Base-by-base conservation (phyloP, 1,284 basidiomycete genomes). In the Rhodotorula sp. region DNA sequence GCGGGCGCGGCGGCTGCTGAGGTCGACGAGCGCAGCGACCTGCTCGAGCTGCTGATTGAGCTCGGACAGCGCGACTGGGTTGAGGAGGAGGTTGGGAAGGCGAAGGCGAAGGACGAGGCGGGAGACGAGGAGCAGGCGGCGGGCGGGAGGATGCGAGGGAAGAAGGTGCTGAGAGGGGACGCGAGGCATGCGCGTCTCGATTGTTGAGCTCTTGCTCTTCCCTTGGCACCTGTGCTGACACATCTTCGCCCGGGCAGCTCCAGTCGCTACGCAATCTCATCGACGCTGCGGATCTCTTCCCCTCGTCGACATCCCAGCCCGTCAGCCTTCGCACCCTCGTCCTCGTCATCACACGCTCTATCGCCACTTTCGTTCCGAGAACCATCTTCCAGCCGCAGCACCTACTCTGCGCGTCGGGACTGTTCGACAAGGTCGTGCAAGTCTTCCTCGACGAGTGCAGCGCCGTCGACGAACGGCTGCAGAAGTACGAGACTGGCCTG, bases 321-420 rank as follows among this genome's bases (percentile, higher is more conserved):
- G 44, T 67, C 41, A 68, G 67, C 3, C 34, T 65, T 8, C 72
- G 63, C 10, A 25, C 63, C 8, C 67, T 76, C 27, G n/a, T 49
- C 34, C 70, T 76, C 45, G 27, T 58, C 34, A 41, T 52, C 3
- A 49, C 66, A 14, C 70, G 63, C 42, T 55, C 66, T 7, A 44
- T 72, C 17, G 44, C 74, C 2, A 68, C 63, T 9, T 74, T 67
- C 41, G 21, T 53, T 10, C 67, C 74, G 13, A 67, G 74, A 16
- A 23, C 74, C 2, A 70, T 72, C 55, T 76, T 76, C 52, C 69
- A 68, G 52, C 74, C 74, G 12, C 74, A 76, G 52, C 57, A 66
- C 12, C 53, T 74, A 12, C 49, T 76, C 45, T 76, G 74, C 65
- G 49, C 46, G 2, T 67, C 54, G 7, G 72, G 72, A 19, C 60